phyloP scores from a whole-genome alignment of 1,284 basidiomycete genomes.

The Schizophyllum commune region DNA sequence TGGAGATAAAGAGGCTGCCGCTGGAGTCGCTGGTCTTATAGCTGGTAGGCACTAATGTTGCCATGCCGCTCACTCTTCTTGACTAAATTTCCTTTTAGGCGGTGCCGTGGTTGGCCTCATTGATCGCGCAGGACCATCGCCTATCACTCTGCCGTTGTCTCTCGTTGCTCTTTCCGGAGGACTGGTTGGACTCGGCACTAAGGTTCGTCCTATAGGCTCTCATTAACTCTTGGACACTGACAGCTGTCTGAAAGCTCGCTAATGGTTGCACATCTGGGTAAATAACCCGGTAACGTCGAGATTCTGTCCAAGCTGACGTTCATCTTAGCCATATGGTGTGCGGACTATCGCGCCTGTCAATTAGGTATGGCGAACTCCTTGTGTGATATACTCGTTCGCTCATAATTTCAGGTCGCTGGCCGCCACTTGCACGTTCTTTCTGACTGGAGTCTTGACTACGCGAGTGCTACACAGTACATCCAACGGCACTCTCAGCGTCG shows the following conservation, averaged over 20 bases:
- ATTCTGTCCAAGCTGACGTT: background rate
- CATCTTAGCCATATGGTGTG: constrained; percentile 57
- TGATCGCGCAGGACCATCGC: constrained; percentile 23
- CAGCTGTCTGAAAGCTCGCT: constrained; percentile 29
- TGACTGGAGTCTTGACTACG: constrained; percentile 40
- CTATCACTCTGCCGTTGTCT: constrained; percentile 19
- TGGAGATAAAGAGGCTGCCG: constrained; percentile 34
- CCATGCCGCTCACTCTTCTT: background rate
- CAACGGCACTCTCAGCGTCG: background rate
- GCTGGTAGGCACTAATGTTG: background rate
- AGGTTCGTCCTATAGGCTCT: constrained; percentile 28
- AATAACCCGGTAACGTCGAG: background rate
- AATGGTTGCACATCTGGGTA: constrained; percentile 59
- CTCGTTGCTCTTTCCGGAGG: constrained; percentile 43
- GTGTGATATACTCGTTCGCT: constrained; percentile 20
- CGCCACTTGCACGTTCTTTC: constrained; percentile 49
- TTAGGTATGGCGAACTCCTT: constrained; percentile 29
- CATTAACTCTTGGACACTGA: background rate
- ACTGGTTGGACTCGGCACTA: constrained; percentile 56
- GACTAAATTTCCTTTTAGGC: constrained; percentile 19
- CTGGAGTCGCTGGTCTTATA: constrained; percentile 33
- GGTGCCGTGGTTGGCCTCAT: constrained; percentile 33
- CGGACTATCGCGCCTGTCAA: constrained; percentile 54
- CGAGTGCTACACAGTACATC: constrained; percentile 28
- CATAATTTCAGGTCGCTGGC: constrained; percentile 18